These are phyloP conservation scores for Botrytis fabae DNA, from an alignment of 2,329 filamentous ascomycete genomes.

Conservation along the genomic window DNA sequence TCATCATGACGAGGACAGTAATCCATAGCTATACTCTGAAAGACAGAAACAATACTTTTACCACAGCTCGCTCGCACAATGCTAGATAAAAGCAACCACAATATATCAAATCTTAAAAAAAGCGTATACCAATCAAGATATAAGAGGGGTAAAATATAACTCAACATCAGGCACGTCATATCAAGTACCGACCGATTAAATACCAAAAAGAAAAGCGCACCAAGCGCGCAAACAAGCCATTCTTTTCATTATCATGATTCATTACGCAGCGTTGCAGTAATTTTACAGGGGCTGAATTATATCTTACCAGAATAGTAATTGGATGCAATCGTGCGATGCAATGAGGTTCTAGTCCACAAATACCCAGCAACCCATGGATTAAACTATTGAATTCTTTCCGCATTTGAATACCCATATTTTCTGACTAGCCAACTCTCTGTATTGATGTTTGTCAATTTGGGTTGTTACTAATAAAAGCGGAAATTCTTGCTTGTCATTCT, in stretches of 20 bases:
- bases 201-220: neutral
- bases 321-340: neutral
- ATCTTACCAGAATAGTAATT: neutral
- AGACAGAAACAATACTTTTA: neutral
- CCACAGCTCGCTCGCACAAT: neutral
- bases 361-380: neutral
- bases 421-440: neutral
- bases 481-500: neutral
- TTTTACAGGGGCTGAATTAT: neutral
- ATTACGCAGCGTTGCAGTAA: neutral
- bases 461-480: no score
- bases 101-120: neutral
- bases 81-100: neutral
- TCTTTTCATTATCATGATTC: neutral
- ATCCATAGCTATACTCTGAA: neutral
- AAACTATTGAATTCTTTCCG: neutral
- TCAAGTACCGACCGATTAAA: neutral
- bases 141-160: neutral
- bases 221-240: neutral
- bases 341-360: neutral
- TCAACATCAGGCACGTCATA: neutral
- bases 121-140: neutral
- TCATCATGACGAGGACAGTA: neutral
- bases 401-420: neutral
- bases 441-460: neutral